Evolutionary conservation across 2,329 filamentous ascomycete genomes (phyloP), one percentile per base, ranked within the genome.

Genomic region (Aspergillus floridensis): DNA sequence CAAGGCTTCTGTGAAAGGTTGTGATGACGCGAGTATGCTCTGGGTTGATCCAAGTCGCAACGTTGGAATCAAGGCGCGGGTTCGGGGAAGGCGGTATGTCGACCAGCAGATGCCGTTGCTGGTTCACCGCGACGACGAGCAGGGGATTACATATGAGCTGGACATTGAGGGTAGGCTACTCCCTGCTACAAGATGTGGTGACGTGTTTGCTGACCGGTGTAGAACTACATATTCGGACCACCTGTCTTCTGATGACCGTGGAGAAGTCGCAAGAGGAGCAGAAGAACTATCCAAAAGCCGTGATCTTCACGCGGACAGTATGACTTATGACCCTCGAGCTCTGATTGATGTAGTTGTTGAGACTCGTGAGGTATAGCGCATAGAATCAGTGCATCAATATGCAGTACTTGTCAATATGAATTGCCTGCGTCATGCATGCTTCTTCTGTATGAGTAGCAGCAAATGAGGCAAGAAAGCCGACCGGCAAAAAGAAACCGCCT

Each of bases 221-320:
- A 90, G 89, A 92, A 76, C 75, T 92, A 56, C 75, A 89, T 47
- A 81, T 92, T 38, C 83, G 86, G 52, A 86, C 86, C 3, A 85
- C 82, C 52, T 82, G 83, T 66, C 77, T 92, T 38, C 78, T 91
- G 14, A 73, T 89, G 41, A 86, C 82, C 59, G 77, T 90, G 24
- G 91, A 95, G 70, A 79, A 84, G 68, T 86, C 86, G 1, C 77
- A 85, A 58, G 77, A 82, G 53, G 84, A 89, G 67, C 82, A 89
- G 64, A 77, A 83, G 51, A 80, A 81, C 49, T 77, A 82, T 61
- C 81, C 83, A 70, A 90, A 88, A 75, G 87, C 88, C 56, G 80
- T 92, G 54, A 66, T 77, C 5, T 76, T 78, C 57, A 62, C 61
- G 12, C 54, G 51, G 19, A 60, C 35, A 14, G 12, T 55, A 19